Percentiles rank a stretch among this genome's conserved stretches.
These are phyloP conservation scores for Sanghuangporus baumii DNA, from an alignment of 1,284 basidiomycete genomes.

Conservation along the genomic window DNA sequence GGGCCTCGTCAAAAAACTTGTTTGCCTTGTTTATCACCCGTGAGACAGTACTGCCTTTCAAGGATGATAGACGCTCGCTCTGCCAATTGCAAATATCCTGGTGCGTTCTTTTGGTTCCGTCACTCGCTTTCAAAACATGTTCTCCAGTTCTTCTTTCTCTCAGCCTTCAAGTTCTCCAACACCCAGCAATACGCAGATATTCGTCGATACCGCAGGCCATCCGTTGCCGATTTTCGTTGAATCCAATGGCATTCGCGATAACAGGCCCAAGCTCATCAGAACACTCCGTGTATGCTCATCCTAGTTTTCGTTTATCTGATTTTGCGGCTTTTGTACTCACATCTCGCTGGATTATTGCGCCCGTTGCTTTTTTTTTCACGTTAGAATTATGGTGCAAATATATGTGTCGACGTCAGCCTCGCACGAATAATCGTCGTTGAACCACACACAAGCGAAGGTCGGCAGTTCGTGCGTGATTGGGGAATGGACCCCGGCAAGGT, in stretches of 20 bases:
- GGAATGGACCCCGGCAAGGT: conserved; percentile 41
- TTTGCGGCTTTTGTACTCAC: background rate
- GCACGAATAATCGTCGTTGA: conserved; percentile 55
- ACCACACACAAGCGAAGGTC: conserved; percentile 42
- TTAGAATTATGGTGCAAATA: conserved; percentile 48
- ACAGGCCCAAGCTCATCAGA: conserved; percentile 47
- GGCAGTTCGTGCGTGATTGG: conserved; percentile 52
- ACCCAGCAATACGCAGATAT: conserved; percentile 9
- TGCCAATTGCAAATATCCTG: no score
- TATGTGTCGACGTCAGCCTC: conserved; percentile 40
- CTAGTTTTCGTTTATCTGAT: conserved; percentile 6
- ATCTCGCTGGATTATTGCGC: background rate
- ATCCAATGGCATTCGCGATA: conserved; percentile 38
- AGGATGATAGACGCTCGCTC: background rate
- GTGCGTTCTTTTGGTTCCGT: background rate
- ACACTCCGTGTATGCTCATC: conserved; percentile 38
- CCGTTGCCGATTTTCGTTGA: conserved; percentile 43
- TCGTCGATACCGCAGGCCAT: conserved; percentile 19
- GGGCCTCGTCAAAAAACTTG: no score
- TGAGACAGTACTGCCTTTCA: background rate
- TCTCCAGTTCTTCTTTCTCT: background rate
- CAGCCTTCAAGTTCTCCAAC: conserved; percentile 1
- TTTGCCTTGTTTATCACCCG: background rate
- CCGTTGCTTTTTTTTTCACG: background rate
- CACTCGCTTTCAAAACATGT: background rate